Percentiles rank a stretch among this genome's conserved stretches.
Evolutionary conservation across 257 asterid species (phyloP).

Genomic region (Solanum paucissectum): DNA sequence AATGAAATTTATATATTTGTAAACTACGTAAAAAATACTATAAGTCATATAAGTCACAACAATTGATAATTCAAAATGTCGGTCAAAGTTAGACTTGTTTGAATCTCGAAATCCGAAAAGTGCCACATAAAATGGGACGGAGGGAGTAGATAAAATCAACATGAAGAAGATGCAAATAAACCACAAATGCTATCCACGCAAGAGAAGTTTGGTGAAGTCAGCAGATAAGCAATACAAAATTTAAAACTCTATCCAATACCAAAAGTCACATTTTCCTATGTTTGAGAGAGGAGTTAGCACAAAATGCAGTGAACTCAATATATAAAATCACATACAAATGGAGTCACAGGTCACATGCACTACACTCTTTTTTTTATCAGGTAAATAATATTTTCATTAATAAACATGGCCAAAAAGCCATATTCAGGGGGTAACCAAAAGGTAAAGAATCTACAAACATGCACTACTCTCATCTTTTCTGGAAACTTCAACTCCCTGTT

Average conservation of each 20-base stretch:
- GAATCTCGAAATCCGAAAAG: no score
- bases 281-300: not conserved
- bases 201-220: not conserved
- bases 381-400: no score
- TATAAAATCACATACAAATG: not conserved
- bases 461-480: not conserved
- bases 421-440: not conserved
- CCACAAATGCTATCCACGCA: not conserved
- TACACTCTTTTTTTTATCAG: not conserved
- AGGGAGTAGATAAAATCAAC: not conserved
- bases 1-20: no score
- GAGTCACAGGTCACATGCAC: not conserved
- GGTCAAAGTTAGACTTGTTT: no score
- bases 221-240: not conserved
- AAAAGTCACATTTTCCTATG: not conserved
- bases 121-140: no score
- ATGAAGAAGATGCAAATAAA: not conserved
- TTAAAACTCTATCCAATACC: not conserved
- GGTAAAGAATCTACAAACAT: not conserved
- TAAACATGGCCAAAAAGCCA: not conserved
- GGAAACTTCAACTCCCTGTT: not conserved
- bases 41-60: no score
- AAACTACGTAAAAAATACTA: no score
- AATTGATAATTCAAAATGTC: no score
- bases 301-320: not conserved